phyloP scores from a whole-genome alignment of 768 basidiomycete species.

The Lactarius sp. region DNA sequence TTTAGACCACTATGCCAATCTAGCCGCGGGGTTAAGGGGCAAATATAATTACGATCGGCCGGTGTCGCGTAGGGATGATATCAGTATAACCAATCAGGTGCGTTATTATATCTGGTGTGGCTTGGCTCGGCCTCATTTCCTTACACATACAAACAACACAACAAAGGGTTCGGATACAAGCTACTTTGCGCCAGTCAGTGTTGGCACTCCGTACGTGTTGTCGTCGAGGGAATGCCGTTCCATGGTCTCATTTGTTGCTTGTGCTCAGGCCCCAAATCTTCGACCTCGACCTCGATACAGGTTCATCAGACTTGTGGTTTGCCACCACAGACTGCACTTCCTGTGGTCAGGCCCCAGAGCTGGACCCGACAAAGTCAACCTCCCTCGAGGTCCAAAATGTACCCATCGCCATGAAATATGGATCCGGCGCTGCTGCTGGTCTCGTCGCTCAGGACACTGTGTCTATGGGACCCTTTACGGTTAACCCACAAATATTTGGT shows the following conservation, averaged over 20 bases:
- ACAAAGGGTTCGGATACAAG: conserved; percentile 52
- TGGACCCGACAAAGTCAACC: conserved; percentile 41
- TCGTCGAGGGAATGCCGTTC: no score
- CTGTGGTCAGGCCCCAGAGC: conserved; percentile 44
- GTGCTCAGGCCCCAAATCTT: conserved; percentile 56
- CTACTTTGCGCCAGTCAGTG: conserved; percentile 49
- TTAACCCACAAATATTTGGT: conserved; percentile 48
- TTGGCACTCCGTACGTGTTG: conserved; percentile 48
- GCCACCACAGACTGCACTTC: conserved; percentile 44
- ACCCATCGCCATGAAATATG: conserved; percentile 52
- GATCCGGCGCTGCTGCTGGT: conserved; percentile 64
- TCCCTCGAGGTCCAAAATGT: conserved; percentile 31
- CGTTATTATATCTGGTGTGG: conserved; percentile 20
- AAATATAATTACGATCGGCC: conserved; percentile 42
- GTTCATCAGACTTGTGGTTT: conserved; percentile 89
- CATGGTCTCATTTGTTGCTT: not conserved
- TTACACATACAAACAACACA: not conserved
- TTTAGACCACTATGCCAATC: not conserved
- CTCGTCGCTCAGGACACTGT: conserved; percentile 33
- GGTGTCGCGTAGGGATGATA: conserved; percentile 36
- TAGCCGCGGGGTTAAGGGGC: conserved; percentile 14
- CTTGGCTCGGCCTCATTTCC: not conserved
- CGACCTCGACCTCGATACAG: conserved; percentile 84
- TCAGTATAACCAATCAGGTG: conserved; percentile 52
- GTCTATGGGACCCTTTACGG: conserved; percentile 26